phyloP scores from a whole-genome alignment of 108 stramenopile species.

The Skeletonema marinoi region DNA sequence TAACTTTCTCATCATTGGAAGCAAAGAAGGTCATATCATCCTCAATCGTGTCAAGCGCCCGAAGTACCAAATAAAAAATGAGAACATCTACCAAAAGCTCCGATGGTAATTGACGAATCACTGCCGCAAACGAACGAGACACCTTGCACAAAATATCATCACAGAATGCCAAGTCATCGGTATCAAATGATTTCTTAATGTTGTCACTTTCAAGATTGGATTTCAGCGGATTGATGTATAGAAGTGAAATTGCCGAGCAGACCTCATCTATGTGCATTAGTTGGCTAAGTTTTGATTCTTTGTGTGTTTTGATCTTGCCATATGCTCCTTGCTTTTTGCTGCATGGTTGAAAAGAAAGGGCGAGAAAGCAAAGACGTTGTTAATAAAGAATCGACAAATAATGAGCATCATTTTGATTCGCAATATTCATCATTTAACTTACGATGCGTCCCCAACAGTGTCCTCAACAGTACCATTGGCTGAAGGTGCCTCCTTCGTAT shows the following conservation, averaged over 20 bases:
- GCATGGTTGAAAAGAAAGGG: conserved; percentile 1
- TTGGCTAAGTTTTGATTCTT: conserved; percentile 86
- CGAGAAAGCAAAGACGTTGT: not conserved
- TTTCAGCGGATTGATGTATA: conserved; percentile 79
- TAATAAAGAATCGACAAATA: not conserved
- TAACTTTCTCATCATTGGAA: conserved; percentile 81
- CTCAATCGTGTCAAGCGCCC: conserved; percentile 98
- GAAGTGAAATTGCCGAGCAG: conserved; percentile 73
- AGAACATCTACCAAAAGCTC: conserved; percentile 88
- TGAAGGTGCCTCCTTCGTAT: conserved; percentile 26
- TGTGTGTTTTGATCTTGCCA: conserved; percentile 93
- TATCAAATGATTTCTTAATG: conserved; percentile 61
- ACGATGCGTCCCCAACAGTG: conserved; percentile 3
- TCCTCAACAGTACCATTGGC: conserved; percentile 15
- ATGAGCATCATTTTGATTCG: not conserved
- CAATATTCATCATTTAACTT: conserved; percentile 6
- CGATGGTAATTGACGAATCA: conserved; percentile 94
- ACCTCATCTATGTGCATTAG: conserved; percentile 91
- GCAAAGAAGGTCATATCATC: conserved; percentile 96
- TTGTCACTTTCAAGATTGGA: conserved; percentile 73
- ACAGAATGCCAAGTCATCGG: conserved; percentile 88
- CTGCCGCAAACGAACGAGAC: conserved; percentile 95
- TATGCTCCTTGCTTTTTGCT: conserved; percentile 99
- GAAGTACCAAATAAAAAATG: conserved; percentile 96
- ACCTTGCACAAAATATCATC: conserved; percentile 96